Evolutionary conservation across 495 filamentous ascomycete species (phyloP), one percentile per base, ranked within the genome.

Genomic region (Aspergillus funiculosus): DNA sequence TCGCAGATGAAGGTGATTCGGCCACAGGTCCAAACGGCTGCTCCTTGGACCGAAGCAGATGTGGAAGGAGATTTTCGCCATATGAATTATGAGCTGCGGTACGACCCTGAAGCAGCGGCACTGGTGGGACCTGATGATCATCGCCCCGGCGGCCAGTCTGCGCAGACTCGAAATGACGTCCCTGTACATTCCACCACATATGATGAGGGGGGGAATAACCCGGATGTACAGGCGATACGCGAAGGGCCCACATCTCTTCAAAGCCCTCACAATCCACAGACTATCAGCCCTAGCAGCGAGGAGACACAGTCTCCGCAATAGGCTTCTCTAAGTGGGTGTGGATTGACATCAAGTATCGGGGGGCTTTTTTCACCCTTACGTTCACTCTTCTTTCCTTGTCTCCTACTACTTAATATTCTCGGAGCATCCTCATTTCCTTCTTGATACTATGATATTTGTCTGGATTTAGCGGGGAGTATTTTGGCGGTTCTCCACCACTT

Each of bases 31-130:
- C 56, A 58, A 15, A 55, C 59, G 7, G 61, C 64, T 35, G 61
- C 68, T n/a, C 66, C 68, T 10, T 73, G 70, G 70, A 62, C 55
- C 1, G 50, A 57, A 10, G 56, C 59, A 7, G 60, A 64, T 22
- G 47, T 62, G 3, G 60, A 61, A 19, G 56, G 60, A 20, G 57
- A 40, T 5, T 53, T 54, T 9, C 28, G 58, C 21, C 47, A 56
- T 32, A 51, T 52, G 3, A 54, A 66, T 20, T 62, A 66, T 26
- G 60, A 63, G 19, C 42, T 73, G 11, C 63, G 63, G 8, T 73
- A 73, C 43, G 68, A 73, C 41, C 70, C 70, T 5, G 70, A 73
- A 39, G 49, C 70, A 1, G 70, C 70, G 9, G 70, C 68, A 2
- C 58, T 73, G 24, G 54, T 73, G n/a, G 56, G 62, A 9, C 56